Evolutionary conservation across 106 monocot species (phyloP), one percentile per base, ranked within the genome.

Genomic region (Phalaenopsis aphrodite): DNA sequence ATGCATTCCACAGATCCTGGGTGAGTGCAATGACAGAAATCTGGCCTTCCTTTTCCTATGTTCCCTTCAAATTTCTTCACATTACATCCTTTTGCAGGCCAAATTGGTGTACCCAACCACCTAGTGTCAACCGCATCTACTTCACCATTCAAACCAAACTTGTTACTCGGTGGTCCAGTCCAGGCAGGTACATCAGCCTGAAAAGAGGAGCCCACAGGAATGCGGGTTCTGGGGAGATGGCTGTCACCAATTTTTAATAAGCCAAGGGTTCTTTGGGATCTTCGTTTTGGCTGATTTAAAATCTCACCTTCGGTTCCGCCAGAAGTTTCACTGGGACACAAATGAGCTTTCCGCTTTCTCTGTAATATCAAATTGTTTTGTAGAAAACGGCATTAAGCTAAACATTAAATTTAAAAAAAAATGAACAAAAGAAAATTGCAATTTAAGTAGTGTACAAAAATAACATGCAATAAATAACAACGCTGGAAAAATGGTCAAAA

Each of bases 151-250:
- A 15, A 49, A 47, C 2, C 7, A 52, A 16, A 56, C 18, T 17
- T 71, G 42, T 61, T 4, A 65, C 17, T 56, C 42, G 55, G 47
- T 5, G 72, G 19, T 30, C 78, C 85, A 72, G 42, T 78, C 88
- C 88, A 88, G 2, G 75, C n/a, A 39, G 82, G 83, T 36, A 88
- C 83, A 67, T 81, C 83, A 75, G 85, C 85, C 49, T 88, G 88
- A 78, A 88, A 85, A 17, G 39, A 66, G n/a, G 72, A 42, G 24
- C 83, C 88, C 80, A 83, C 46, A 66, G 85, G 85, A 66, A 88
- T 76, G 12, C 85, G 85, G 46, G 79, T 85, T 46, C 78, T 83
- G 11, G 42, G 76, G 39, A 80, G 42, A 46, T 71, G 14, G 24
- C 73, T 75, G 42, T 78, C 78, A 23, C 73, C 57, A 71, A 72